Conservation (phyloP, 371 early-diverging fungal species). For the Rhizopus delemar region DNA sequence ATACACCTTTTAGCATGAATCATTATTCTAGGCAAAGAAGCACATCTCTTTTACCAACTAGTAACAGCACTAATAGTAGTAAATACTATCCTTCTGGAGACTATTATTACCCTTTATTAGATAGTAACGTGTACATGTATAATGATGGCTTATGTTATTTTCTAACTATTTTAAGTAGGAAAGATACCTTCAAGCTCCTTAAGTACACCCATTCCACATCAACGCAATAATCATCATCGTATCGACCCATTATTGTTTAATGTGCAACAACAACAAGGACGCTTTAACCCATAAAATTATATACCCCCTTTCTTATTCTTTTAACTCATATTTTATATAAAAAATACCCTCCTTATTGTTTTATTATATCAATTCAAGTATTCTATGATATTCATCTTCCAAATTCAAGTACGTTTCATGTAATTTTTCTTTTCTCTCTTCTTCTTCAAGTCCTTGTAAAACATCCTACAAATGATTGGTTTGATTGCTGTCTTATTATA, state of each 20-base stretch:
- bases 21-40: slow-evolving; percentile 29
- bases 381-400: slow-evolving; percentile 77
- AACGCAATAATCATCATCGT: background rate
- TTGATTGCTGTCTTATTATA: background rate
- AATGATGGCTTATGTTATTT: too few species aligned
- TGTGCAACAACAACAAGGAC: slow-evolving; percentile 1
- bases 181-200: slow-evolving; percentile 26
- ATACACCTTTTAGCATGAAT: slow-evolving; percentile 9
- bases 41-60: slow-evolving; percentile 23
- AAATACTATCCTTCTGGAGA: slow-evolving; percentile 3
- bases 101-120: background rate
- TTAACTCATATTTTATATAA: background rate
- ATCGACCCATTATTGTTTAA: background rate
- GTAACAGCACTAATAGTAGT: background rate
- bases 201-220: slow-evolving; percentile 27
- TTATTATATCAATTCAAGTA: slow-evolving; percentile 51
- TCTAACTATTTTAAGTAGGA: slow-evolving; percentile 9
- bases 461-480: slow-evolving; percentile 48
- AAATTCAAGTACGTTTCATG: slow-evolving; percentile 73
- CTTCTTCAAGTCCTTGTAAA: slow-evolving; percentile 61
- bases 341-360: slow-evolving; percentile 2
- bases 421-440: slow-evolving; percentile 70
- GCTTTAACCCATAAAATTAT: slow-evolving; percentile 3
- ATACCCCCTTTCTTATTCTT: slow-evolving; percentile 1
- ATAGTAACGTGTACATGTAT: background rate